Conservation (phyloP, 495 filamentous ascomycete species). For the Daldinia caldariorum region DNA sequence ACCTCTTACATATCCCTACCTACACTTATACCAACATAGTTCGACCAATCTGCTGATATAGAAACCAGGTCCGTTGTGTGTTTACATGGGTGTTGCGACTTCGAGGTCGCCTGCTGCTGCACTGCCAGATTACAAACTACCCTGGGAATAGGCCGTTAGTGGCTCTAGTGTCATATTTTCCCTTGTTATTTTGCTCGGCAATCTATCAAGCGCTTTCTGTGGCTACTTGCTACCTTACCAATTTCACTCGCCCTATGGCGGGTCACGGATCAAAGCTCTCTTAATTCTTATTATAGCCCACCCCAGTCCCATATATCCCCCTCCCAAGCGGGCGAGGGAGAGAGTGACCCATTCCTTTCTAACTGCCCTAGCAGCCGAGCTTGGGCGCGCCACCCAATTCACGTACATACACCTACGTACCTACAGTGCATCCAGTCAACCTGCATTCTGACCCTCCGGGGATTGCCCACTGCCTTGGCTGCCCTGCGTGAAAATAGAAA, state of each 20-base stretch:
- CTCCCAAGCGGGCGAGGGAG: conserved; percentile 49
- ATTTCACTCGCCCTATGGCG: conserved; percentile 54
- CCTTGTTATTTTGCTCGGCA: conserved; percentile 48
- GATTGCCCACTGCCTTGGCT: conserved; percentile 49
- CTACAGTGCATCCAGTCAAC: conserved; percentile 42
- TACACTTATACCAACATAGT: conserved; percentile 21
- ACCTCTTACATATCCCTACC: conserved; percentile 24
- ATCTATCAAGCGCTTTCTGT: conserved; percentile 46
- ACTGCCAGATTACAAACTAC: conserved; percentile 37
- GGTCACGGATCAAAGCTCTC: conserved; percentile 54
- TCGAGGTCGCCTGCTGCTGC: conserved; percentile 24
- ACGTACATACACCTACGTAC: conserved; percentile 35
- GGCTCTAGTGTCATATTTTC: conserved; percentile 43
- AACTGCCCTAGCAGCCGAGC: conserved; percentile 46
- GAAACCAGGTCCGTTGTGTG: conserved; percentile 33
- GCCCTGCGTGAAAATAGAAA: conserved; percentile 36
- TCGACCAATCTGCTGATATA: conserved; percentile 34
- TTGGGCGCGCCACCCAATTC: conserved; percentile 46
- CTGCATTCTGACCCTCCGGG: conserved; percentile 50
- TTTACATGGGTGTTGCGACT: conserved; percentile 25
- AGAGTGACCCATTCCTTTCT: conserved; percentile 46
- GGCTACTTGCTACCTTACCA: conserved; percentile 48
- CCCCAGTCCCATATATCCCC: conserved; percentile 57
- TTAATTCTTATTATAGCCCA: conserved; percentile 56
- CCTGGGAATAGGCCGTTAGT: conserved; percentile 37